These are phyloP conservation scores for Plasmodium ovale DNA, from an alignment of 169 alveolate species.

Conservation along the genomic window DNA sequence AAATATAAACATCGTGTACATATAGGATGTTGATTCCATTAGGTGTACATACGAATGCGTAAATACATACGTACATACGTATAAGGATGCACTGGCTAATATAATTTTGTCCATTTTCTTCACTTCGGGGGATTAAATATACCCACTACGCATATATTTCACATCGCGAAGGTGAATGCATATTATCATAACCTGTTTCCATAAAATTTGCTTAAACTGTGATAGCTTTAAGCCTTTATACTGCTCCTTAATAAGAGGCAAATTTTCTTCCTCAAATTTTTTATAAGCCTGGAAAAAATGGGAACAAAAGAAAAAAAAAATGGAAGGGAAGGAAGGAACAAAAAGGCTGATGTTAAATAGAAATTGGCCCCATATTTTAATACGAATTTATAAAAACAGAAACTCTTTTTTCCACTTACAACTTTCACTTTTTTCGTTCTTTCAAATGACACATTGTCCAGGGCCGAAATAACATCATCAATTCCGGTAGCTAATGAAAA, in stretches of 20 bases:
- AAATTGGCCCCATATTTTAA: too few relatives aligned
- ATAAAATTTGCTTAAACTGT: slow-evolving; percentile 85
- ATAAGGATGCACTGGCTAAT: not conserved
- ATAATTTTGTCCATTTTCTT: not conserved
- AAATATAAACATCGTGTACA: not conserved
- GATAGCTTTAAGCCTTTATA: slow-evolving; percentile 83
- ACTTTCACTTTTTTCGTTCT: slow-evolving; percentile 70
- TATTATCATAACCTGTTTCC: slow-evolving; percentile 79
- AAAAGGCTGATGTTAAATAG: not conserved
- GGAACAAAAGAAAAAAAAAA: not conserved
- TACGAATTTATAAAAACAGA: not conserved
- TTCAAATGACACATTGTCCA: slow-evolving; percentile 67
- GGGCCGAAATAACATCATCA: slow-evolving; percentile 53
- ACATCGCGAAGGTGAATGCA: not conserved
- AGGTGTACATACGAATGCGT: slow-evolving; percentile 1
- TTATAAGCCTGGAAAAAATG: slow-evolving; percentile 78
- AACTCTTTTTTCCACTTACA: slow-evolving; percentile 45
- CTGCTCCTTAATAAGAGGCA: slow-evolving; percentile 83
- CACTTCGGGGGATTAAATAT: not conserved
- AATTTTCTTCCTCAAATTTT: slow-evolving; percentile 81
- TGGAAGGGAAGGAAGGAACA: not conserved
- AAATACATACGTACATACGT: not conserved
- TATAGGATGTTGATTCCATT: not conserved
- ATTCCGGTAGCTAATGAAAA: slow-evolving; percentile 62
- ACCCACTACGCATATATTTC: not conserved